Conservation (phyloP, 495 filamentous ascomycete genomes). For the Elasticomyces elasticus region DNA sequence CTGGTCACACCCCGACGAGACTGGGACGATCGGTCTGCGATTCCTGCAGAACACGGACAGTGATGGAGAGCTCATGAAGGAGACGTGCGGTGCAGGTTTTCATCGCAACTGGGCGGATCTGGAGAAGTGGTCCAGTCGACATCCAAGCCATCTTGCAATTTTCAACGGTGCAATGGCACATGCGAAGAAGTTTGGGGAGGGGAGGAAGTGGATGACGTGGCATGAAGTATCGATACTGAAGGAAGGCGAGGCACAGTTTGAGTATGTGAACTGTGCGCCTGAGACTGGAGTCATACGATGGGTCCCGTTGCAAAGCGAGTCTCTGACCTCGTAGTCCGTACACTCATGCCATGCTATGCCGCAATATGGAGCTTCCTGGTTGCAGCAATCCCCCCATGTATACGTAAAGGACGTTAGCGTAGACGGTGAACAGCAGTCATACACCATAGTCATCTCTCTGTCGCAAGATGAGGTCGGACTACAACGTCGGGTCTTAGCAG, state of each 20-base stretch:
- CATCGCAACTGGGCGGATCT: constrained; percentile 10
- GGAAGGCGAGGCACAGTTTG: constrained; percentile 5
- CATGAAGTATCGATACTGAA: constrained; percentile 13
- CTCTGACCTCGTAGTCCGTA: too few species aligned
- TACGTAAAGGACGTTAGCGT: too few species aligned
- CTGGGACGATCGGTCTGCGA: constrained; percentile 5
- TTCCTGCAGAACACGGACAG: constrained; percentile 6
- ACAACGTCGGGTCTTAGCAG: too few species aligned
- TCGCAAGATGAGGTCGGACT: too few species aligned
- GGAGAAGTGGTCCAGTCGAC: constrained; percentile 5
- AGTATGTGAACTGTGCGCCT: constrained; percentile 11
- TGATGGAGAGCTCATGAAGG: neutral
- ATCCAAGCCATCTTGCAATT: constrained; percentile 7
- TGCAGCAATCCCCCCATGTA: too few species aligned
- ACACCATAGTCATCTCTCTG: too few species aligned
- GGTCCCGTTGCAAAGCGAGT: too few species aligned
- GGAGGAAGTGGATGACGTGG: constrained; percentile 12
- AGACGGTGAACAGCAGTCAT: too few species aligned
- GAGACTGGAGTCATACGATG: constrained; percentile 5
- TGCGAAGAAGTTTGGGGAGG: constrained; percentile 4
- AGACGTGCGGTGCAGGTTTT: constrained; percentile 10
- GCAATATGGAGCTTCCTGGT: too few species aligned
- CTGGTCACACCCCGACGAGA: constrained; percentile 6
- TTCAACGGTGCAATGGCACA: constrained; percentile 8
- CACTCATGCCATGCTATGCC: too few species aligned